Conservation (phyloP, 2,329 filamentous ascomycete genomes). For the Diaporthe caulivora region DNA sequence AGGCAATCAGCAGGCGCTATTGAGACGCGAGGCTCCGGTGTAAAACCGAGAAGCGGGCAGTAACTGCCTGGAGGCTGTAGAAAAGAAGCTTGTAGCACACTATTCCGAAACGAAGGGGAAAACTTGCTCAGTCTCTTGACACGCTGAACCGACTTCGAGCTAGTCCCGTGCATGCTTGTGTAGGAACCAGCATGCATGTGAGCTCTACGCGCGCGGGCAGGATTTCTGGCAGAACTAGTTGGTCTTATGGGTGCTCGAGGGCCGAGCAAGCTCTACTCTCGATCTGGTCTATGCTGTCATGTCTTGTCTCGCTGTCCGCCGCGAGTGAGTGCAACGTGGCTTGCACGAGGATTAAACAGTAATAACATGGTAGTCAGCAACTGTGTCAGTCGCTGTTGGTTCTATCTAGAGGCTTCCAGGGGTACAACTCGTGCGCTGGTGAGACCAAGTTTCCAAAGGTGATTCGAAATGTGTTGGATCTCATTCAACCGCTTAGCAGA, state of each 20-base stretch:
- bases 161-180: not conserved
- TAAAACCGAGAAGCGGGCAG: not conserved
- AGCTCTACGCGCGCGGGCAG: not conserved
- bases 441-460: not conserved
- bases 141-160: conserved; percentile 8
- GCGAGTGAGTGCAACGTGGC: not conserved
- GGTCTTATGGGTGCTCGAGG: not conserved
- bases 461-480: not conserved
- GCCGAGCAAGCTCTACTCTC: not conserved
- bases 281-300: not conserved
- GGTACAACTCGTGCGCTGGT: conserved; percentile 11
- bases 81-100: not conserved
- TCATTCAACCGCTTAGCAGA: conserved; percentile 17
- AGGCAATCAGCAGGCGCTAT: not conserved
- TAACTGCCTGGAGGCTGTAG: not conserved
- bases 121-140: conserved; percentile 23
- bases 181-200: not conserved
- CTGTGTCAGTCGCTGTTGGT: not conserved
- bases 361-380: not conserved
- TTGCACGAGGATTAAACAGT: not conserved
- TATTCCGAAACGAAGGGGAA: conserved; percentile 22
- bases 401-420: not conserved
- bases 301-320: not conserved
- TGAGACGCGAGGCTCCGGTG: not conserved
- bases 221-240: not conserved